Base-by-base conservation (phyloP, 148 eudicot genomes). In the Spergularia bocconei region DNA sequence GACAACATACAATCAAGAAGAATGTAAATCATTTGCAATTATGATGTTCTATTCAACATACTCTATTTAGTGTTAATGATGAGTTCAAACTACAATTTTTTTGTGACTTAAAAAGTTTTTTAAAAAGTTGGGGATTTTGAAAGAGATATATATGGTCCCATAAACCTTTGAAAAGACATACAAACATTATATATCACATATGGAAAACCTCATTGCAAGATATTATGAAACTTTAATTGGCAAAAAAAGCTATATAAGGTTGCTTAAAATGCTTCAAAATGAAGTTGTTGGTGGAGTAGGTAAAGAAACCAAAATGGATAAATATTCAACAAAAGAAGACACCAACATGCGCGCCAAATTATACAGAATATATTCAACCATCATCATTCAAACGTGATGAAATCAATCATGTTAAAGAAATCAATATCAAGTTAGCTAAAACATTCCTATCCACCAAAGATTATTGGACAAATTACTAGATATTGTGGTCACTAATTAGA, bases 281-380 rank as follows among this genome's bases (percentile, higher is more conserved):
- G 8, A 29, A 73, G 75, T 55, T 60, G 74, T 55, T 60, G 74
- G 67, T 71, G 77, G 81, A 73, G 67, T 66, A 67, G 81, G 77
- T 72, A 58, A 61, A 59, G 66, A 29, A 63, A 67, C 50, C 62
- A 70, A 74, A 68, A 47, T 68, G 65, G 57, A 76, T 69, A 50
- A 20, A 52, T 69, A 36, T 75, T 79, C 78, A 74, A 69, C 64
- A 59, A 25, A 73, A 78, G 53, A n/a, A 11, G 36, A 56, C 72
- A 66, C 7, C 63, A 54, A 72, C 63, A 71, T 56, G 59, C 61
- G 23, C 67, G 70, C 81, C 72, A 73, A 67, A 73, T 20, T 19
- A 29, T 29, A 29, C 63, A 63, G 62, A 79, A 76, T 67, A 73
- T 73, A 79, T 74, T 60, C 70, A 38, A 38, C 57, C 56, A 59